These are phyloP conservation scores for Aspergillus alliaceus DNA, from an alignment of 2,329 filamentous ascomycete genomes.

Conservation along the genomic window DNA sequence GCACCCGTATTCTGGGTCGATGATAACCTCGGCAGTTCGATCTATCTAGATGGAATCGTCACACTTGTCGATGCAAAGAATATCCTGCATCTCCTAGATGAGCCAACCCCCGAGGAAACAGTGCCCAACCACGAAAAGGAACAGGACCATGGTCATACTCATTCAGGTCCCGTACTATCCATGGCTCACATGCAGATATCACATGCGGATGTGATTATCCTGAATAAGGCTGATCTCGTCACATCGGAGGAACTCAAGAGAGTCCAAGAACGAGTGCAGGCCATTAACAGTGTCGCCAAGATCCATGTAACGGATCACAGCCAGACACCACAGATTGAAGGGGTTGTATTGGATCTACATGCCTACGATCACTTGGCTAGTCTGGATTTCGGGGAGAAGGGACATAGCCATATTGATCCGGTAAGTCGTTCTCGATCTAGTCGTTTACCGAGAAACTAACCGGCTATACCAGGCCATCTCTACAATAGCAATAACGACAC, in stretches of 20 bases:
- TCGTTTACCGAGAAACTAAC: neutral
- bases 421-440: slow-evolving; percentile 48
- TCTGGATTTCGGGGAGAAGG: slow-evolving; percentile 70
- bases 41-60: slow-evolving; percentile 95
- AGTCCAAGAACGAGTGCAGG: slow-evolving; percentile 69
- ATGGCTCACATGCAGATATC: slow-evolving; percentile 96
- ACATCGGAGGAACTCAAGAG: slow-evolving; percentile 64
- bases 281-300: slow-evolving; percentile 87
- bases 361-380: slow-evolving; percentile 83
- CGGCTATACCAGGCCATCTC: slow-evolving; percentile 68
- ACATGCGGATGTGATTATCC: slow-evolving; percentile 89
- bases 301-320: slow-evolving; percentile 80
- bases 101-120: slow-evolving; percentile 49
- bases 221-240: slow-evolving; percentile 92
- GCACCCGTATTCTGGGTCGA: slow-evolving; percentile 98
- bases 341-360: slow-evolving; percentile 83
- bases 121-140: slow-evolving; percentile 46
- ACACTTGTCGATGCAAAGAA: slow-evolving; percentile 96
- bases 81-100: slow-evolving; percentile 77
- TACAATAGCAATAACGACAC: slow-evolving; percentile 72
- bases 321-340: slow-evolving; percentile 77
- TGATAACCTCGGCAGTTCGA: slow-evolving; percentile 88
- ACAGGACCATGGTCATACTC: slow-evolving; percentile 37
- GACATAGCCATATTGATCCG: slow-evolving; percentile 87
- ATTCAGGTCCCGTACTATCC: slow-evolving; percentile 71